A percentile compares a stretch with the other conserved stretches of the same genome.
Evolutionary conservation across 2,329 filamentous ascomycete species (phyloP).

Genomic region (Penicillium verrucosum): DNA sequence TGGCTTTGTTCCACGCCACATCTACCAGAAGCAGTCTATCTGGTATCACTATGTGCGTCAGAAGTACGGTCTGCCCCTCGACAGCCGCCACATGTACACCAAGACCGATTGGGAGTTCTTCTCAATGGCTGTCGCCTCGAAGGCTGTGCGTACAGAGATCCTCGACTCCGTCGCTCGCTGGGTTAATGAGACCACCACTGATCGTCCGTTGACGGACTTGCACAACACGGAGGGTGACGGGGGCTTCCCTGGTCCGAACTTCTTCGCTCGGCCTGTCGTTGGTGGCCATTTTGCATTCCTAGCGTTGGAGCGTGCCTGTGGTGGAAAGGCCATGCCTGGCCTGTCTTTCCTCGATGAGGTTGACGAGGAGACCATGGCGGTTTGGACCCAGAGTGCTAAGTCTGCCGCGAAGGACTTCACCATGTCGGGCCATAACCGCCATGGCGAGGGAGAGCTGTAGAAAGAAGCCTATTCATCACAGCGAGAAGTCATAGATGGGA

Average conservation of each 20-base stretch:
- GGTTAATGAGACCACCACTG: slow-evolving; percentile 78
- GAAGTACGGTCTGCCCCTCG: slow-evolving; percentile 76
- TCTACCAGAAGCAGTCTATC: slow-evolving; percentile 75
- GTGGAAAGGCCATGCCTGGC: slow-evolving; percentile 61
- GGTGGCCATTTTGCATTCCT: slow-evolving; percentile 84
- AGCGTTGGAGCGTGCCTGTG: slow-evolving; percentile 76
- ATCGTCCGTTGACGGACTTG: slow-evolving; percentile 75
- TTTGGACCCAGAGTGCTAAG: slow-evolving; percentile 24
- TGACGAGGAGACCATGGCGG: slow-evolving; percentile 20
- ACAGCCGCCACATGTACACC: slow-evolving; percentile 77
- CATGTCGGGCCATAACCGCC: slow-evolving; percentile 11
- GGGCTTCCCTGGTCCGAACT: slow-evolving; percentile 68
- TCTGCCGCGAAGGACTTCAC: slow-evolving; percentile 23
- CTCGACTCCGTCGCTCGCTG: slow-evolving; percentile 71
- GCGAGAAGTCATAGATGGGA: background rate
- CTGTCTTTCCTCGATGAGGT: slow-evolving; percentile 49
- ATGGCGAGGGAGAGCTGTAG: slow-evolving; percentile 27
- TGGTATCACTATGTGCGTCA: slow-evolving; percentile 80
- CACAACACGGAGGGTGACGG: slow-evolving; percentile 77
- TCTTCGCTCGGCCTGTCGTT: slow-evolving; percentile 79
- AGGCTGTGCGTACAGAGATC: slow-evolving; percentile 66
- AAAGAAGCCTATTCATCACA: background rate
- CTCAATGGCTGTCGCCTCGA: slow-evolving; percentile 72
- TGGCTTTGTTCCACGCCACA: slow-evolving; percentile 67
- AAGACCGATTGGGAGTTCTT: slow-evolving; percentile 94